These are phyloP conservation scores for Macaranga tanarius DNA, from an alignment of 441 rosid genomes.

Conservation along the genomic window DNA sequence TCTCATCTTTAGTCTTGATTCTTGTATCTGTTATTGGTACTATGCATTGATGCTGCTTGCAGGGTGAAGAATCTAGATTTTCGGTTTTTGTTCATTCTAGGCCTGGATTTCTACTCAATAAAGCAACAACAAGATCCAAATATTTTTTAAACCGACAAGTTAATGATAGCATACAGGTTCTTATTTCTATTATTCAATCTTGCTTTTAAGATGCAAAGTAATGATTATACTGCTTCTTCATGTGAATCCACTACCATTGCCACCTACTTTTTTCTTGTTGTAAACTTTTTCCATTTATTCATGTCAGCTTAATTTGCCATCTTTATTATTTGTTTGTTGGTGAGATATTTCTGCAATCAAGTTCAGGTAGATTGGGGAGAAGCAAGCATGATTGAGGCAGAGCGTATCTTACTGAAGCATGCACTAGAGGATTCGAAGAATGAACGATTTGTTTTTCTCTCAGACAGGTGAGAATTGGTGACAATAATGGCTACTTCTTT, in stretches of 20 bases:
- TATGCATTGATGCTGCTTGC: constrained; percentile 25
- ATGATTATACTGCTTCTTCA: too few species aligned
- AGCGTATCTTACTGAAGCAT: constrained; percentile 84
- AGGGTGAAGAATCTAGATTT: constrained; percentile 77
- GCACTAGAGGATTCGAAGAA: constrained; percentile 75
- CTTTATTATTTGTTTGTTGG: background rate
- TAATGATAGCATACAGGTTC: constrained; percentile 86
- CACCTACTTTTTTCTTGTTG: background rate
- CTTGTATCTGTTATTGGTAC: background rate
- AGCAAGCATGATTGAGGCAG: constrained; percentile 93
- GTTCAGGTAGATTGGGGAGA: constrained; percentile 98
- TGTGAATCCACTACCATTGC: background rate
- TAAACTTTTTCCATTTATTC: background rate
- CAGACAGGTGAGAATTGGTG: constrained; percentile 72
- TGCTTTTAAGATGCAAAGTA: too few species aligned
- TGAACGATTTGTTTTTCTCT: constrained; percentile 85
- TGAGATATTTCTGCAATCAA: constrained; percentile 10
- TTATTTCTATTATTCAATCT: constrained; percentile 1
- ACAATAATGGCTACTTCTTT: constrained; percentile 7
- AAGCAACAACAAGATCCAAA: constrained; percentile 76
- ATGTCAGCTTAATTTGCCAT: background rate
- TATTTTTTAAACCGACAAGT: constrained; percentile 78
- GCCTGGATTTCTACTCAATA: constrained; percentile 83
- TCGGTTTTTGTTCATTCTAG: constrained; percentile 89
- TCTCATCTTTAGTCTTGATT: background rate